Conservation (phyloP, 768 basidiomycete genomes). For the Rhodotorula babjevae region DNA sequence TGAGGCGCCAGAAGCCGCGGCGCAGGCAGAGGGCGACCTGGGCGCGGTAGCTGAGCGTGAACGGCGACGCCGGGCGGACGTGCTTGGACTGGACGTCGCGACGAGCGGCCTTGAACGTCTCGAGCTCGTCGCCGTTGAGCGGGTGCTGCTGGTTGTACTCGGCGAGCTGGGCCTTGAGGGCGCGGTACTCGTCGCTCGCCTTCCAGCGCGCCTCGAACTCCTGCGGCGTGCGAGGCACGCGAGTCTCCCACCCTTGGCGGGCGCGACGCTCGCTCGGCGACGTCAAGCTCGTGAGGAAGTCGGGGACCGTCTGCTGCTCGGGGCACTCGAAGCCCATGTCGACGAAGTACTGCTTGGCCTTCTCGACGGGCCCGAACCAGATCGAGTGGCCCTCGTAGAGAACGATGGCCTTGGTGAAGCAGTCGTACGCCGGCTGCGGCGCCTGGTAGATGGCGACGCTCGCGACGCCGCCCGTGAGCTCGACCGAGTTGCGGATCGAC, state of each 20-base stretch:
- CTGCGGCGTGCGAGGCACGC: conserved; percentile 51
- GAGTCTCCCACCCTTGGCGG: conserved; percentile 46
- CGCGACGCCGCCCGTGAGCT: conserved; percentile 8
- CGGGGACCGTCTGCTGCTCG: conserved; percentile 47
- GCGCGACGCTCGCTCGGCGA: conserved; percentile 61
- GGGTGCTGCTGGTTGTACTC: conserved; percentile 44
- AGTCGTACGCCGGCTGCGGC: conserved; percentile 46
- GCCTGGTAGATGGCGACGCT: conserved; percentile 14
- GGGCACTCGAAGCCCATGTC: conserved; percentile 53
- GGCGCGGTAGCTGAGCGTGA: conserved; percentile 50
- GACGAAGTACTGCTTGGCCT: conserved; percentile 68
- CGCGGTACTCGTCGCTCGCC: conserved; percentile 46
- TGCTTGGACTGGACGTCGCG: conserved; percentile 49
- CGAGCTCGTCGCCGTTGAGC: conserved; percentile 45
- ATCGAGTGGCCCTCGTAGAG: conserved; percentile 64
- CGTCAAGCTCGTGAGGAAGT: conserved; percentile 50
- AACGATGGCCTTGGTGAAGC: conserved; percentile 77
- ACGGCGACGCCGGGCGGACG: conserved; percentile 47
- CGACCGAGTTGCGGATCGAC: conserved; percentile 55
- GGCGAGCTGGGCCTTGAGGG: conserved; percentile 39
- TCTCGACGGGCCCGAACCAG: conserved; percentile 65
- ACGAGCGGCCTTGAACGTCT: conserved; percentile 47
- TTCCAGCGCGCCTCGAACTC: conserved; percentile 52
- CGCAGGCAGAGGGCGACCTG: conserved; percentile 1
- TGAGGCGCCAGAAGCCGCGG: conserved; percentile 46